Percentiles rank a stretch among this genome's conserved stretches.
phyloP scores from a whole-genome alignment of 129 eudicot species.

The Kitagawia praeruptora region DNA sequence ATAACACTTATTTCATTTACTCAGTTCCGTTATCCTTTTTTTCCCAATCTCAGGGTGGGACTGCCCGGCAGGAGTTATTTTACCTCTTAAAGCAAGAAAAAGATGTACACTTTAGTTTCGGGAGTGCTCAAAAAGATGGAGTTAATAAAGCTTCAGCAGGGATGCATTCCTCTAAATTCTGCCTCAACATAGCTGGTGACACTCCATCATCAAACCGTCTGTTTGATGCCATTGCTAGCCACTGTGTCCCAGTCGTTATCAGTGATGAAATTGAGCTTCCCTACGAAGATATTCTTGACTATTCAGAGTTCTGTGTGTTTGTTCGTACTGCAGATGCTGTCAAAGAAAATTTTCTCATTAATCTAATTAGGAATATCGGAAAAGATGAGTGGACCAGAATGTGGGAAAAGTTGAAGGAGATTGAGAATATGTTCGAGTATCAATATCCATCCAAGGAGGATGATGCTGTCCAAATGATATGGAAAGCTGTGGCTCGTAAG shows the following conservation, averaged over 20 bases:
- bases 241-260: constrained; percentile 81
- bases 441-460: constrained; percentile 54
- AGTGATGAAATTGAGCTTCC: constrained; percentile 95
- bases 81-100: constrained; percentile 64
- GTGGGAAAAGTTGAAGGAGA: constrained; percentile 68
- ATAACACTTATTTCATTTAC: neutral
- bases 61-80: constrained; percentile 66
- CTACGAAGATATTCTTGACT: constrained; percentile 74
- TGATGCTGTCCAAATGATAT: constrained; percentile 93
- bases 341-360: constrained; percentile 49
- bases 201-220: constrained; percentile 95
- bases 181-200: constrained; percentile 94
- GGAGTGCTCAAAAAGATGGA: constrained; percentile 62
- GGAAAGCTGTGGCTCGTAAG: constrained; percentile 67
- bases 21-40: neutral
- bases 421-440: constrained; percentile 60
- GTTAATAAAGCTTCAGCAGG: constrained; percentile 56
- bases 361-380: constrained; percentile 42
- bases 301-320: constrained; percentile 72
- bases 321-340: constrained; percentile 66
- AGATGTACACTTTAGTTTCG: constrained; percentile 78
- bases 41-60: constrained; percentile 51
- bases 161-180: constrained; percentile 83
- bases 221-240: constrained; percentile 91
- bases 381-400: constrained; percentile 77